Percentiles rank a stretch among this genome's conserved stretches.
phyloP scores from a whole-genome alignment of 208 protist species.

The Trypanosoma avium region DNA sequence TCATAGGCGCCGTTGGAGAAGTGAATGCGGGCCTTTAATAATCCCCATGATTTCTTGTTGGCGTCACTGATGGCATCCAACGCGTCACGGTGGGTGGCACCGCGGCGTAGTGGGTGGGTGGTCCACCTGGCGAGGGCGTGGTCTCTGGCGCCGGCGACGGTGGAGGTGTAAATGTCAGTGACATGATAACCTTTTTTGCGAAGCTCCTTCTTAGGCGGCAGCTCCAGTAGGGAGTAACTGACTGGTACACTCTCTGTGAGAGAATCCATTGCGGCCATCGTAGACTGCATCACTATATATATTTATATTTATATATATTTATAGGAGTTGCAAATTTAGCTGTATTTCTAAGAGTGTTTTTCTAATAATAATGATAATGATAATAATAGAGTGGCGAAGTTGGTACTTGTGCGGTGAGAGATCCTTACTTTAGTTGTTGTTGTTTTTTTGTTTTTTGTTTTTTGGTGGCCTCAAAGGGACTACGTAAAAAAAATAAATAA shows the following conservation, averaged over 20 bases:
- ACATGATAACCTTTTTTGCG: conserved; percentile 75
- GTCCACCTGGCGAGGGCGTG: conserved; percentile 78
- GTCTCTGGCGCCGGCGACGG: conserved; percentile 26
- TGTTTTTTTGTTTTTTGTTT: too few relatives aligned
- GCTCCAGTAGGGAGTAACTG: conserved; percentile 70
- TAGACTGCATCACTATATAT: conserved; percentile 10
- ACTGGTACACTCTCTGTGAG: conserved; percentile 47
- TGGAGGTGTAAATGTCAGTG: conserved; percentile 45
- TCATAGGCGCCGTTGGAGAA: conserved; percentile 75
- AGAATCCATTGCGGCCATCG: conserved; percentile 58
- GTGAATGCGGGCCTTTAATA: conserved; percentile 72
- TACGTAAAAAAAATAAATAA: too few relatives aligned
- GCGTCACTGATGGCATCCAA: conserved; percentile 58
- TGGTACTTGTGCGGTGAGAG: too few relatives aligned
- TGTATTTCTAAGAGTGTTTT: too few relatives aligned
- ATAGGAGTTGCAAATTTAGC: not conserved
- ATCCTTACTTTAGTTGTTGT: too few relatives aligned
- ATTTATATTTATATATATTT: not conserved
- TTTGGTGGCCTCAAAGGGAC: too few relatives aligned
- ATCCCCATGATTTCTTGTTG: conserved; percentile 74
- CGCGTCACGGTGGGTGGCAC: conserved; percentile 72
- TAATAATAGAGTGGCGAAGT: too few relatives aligned
- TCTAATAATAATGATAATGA: too few relatives aligned
- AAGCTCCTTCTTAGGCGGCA: conserved; percentile 67
- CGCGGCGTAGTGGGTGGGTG: conserved; percentile 49